Percentiles rank a stretch among this genome's conserved stretches.
Evolutionary conservation across 1,284 basidiomycete species (phyloP).

Genomic region (Cryptococcus deneoformans): DNA sequence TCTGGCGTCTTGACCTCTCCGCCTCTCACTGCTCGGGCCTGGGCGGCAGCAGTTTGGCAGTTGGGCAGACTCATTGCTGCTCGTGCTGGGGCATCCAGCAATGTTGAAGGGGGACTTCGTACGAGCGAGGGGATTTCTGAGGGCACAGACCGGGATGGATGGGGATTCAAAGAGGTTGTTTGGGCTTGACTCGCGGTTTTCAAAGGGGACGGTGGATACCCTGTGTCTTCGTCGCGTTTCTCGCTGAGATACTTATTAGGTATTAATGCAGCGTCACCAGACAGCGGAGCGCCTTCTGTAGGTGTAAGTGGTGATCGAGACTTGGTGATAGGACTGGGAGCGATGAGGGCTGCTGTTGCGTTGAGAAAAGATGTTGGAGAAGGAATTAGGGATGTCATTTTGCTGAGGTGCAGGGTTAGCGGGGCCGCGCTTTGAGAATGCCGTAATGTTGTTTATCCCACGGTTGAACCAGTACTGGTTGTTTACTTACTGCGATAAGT

Average conservation of each 20-base stretch:
- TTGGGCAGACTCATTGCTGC: slow-evolving; percentile 46
- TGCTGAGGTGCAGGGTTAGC: too few relatives aligned
- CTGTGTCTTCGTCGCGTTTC: slow-evolving; percentile 11
- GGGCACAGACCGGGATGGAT: slow-evolving; percentile 8
- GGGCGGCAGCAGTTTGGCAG: slow-evolving; percentile 29
- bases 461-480: too few relatives aligned
- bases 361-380: slow-evolving; percentile 4
- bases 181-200: slow-evolving; percentile 2
- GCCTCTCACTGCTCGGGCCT: slow-evolving; percentile 39
- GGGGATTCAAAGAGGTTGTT: slow-evolving; percentile 13
- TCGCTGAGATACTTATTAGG: slow-evolving; percentile 21
- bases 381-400: slow-evolving; percentile 11
- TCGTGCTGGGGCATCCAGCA: slow-evolving; percentile 43
- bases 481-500: too few relatives aligned
- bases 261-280: slow-evolving; percentile 17
- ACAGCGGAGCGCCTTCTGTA: slow-evolving; percentile 15
- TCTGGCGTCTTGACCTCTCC: slow-evolving; percentile 36
- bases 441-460: too few relatives aligned
- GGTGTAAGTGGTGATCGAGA: slow-evolving; percentile 5
- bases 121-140: slow-evolving; percentile 6
- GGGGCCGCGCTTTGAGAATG: too few relatives aligned
- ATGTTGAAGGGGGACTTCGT: slow-evolving; percentile 30
- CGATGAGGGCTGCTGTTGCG: slow-evolving; percentile 10
- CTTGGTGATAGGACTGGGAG: slow-evolving; percentile 5
- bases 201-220: not conserved